Evolutionary conservation across 208 protist species (phyloP).

Genomic region (Crithidia sp.): DNA sequence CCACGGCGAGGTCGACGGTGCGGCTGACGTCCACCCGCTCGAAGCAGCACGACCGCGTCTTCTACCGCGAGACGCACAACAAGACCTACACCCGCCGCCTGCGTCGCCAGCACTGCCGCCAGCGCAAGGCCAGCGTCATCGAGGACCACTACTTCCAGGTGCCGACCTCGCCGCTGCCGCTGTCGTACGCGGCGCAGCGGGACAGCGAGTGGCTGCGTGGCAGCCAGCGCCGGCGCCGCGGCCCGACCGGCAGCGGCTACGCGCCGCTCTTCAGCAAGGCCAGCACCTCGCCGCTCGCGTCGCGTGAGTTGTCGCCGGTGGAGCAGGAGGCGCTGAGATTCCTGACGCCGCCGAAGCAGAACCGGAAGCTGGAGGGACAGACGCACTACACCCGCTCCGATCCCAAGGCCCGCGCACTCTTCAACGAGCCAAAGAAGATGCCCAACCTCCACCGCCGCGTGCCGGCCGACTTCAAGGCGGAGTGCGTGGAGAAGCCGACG

Average conservation of each 20-base stretch:
- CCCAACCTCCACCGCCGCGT: constrained; percentile 48
- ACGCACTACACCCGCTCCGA: constrained; percentile 30
- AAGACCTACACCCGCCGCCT: constrained; percentile 13
- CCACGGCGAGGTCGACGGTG: not conserved
- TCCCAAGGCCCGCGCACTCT: constrained; percentile 24
- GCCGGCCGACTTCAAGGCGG: constrained; percentile 35
- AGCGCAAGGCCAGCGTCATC: constrained; percentile 12
- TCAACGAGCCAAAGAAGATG: constrained; percentile 39
- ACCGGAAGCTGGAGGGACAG: constrained; percentile 35
- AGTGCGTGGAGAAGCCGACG: constrained; percentile 28
- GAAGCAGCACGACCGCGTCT: constrained; percentile 5
- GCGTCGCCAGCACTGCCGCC: constrained; percentile 8
- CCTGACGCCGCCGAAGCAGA: constrained; percentile 35
- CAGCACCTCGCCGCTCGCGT: not conserved
- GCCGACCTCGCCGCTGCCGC: constrained; percentile 37
- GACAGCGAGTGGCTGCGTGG: constrained; percentile 22
- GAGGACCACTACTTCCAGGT: constrained; percentile 16
- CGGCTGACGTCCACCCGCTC: not conserved
- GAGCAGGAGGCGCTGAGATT: constrained; percentile 36
- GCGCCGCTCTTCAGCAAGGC: constrained; percentile 52
- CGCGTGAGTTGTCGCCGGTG: constrained; percentile 10
- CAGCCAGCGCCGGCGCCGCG: constrained; percentile 12
- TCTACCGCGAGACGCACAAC: constrained; percentile 24
- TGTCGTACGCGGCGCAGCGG: constrained; percentile 43
- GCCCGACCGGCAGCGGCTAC: constrained; percentile 40